Evolutionary conservation across 495 filamentous ascomycete species (phyloP).

Genomic region (Tuber brumale): DNA sequence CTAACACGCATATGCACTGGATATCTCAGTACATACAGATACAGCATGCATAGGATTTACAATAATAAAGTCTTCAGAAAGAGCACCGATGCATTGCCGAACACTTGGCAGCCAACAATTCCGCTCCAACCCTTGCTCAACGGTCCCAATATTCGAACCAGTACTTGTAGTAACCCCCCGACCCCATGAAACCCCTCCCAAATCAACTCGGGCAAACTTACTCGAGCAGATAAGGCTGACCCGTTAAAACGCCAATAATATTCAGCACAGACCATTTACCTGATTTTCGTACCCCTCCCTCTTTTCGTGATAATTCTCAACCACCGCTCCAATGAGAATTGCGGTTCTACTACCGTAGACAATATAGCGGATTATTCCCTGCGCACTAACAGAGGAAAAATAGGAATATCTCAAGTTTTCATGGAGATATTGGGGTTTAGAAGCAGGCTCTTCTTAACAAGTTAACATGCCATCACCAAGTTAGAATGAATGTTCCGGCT

Average conservation of each 20-base stretch:
- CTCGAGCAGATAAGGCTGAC: neutral
- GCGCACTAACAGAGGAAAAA: neutral
- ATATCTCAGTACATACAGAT: no score
- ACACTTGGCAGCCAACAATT: no score
- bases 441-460: neutral
- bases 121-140: neutral
- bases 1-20: no score
- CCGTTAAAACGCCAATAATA: neutral
- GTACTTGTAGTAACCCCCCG: no score
- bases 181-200: no score
- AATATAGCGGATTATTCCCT: neutral
- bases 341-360: neutral
- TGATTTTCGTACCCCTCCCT: neutral
- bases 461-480: neutral
- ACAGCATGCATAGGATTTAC: no score
- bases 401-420: neutral
- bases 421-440: neutral
- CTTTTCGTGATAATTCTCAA: neutral
- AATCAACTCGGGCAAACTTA: neutral
- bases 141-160: neutral
- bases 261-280: neutral
- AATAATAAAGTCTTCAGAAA: no score
- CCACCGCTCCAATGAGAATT: neutral
- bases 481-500: neutral
- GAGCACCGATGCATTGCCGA: no score